These are phyloP conservation scores for Trametes pubescens DNA, from an alignment of 1,284 basidiomycete species.

Conservation along the genomic window DNA sequence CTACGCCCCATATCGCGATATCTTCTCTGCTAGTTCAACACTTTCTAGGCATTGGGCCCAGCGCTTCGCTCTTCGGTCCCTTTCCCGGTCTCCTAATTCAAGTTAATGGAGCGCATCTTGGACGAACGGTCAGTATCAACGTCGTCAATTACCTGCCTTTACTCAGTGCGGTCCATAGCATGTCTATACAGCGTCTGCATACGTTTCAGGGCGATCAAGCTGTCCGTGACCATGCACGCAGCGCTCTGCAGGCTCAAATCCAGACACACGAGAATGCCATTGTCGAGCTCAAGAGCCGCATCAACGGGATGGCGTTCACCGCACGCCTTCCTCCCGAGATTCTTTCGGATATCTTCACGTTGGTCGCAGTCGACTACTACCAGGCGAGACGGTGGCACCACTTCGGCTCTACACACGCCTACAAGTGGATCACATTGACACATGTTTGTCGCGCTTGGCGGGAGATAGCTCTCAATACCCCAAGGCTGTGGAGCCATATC, in stretches of 20 bases:
- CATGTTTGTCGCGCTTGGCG: slow-evolving; percentile 31
- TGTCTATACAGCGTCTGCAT: neutral
- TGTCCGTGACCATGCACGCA: slow-evolving; percentile 7
- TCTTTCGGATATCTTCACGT: slow-evolving; percentile 20
- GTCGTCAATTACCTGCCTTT: neutral
- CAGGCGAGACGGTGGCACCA: neutral
- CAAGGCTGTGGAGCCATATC: slow-evolving; percentile 25
- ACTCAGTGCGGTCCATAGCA: neutral
- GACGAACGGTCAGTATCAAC: too few species aligned
- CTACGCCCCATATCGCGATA: too few species aligned
- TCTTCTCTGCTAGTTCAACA: too few species aligned
- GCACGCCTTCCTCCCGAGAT: slow-evolving; percentile 25
- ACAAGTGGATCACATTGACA: slow-evolving; percentile 25
- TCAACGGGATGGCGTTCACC: slow-evolving; percentile 18
- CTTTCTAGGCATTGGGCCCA: too few species aligned
- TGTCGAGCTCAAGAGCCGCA: slow-evolving; percentile 16
- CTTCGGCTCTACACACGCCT: neutral
- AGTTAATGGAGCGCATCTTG: too few species aligned
- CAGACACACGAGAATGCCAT: slow-evolving; percentile 14
- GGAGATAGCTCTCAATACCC: slow-evolving; percentile 19
- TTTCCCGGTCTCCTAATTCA: too few species aligned
- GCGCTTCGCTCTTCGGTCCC: too few species aligned
- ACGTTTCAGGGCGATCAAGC: neutral
- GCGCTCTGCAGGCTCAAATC: slow-evolving; percentile 14
- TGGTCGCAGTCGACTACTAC: slow-evolving; percentile 15